These are phyloP conservation scores for Neltuma alba DNA, from an alignment of 306 rosid species.

Conservation along the genomic window DNA sequence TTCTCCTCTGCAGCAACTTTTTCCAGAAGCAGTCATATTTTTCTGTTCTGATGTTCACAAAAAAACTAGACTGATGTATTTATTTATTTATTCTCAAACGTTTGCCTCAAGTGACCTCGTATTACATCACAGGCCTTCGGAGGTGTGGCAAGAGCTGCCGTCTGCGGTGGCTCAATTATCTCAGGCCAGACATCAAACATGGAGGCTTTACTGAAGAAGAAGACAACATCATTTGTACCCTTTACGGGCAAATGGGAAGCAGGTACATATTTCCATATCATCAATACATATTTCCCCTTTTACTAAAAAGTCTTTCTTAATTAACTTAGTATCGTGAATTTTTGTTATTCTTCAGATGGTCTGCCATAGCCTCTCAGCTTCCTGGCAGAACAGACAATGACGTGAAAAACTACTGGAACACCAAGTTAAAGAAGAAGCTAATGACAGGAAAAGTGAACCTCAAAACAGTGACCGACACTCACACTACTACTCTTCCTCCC, in stretches of 20 bases:
- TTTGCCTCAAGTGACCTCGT: background rate
- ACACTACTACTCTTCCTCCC: constrained; percentile 26
- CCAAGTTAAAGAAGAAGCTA: constrained; percentile 76
- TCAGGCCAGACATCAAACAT: constrained; percentile 86
- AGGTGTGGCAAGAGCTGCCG: constrained; percentile 96
- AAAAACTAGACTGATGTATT: background rate
- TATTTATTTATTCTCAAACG: background rate
- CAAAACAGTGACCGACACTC: constrained; percentile 23
- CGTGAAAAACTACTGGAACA: constrained; percentile 91
- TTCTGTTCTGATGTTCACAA: background rate
- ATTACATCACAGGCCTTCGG: constrained; percentile 55
- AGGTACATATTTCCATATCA: constrained; percentile 45
- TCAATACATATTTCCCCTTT: background rate
- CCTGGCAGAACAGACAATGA: constrained; percentile 92
- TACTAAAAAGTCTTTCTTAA: background rate
- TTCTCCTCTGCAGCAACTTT: constrained; percentile 6
- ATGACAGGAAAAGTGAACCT: constrained; percentile 48
- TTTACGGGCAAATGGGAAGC: constrained; percentile 78
- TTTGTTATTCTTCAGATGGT: constrained; percentile 63
- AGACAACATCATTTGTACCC: constrained; percentile 63
- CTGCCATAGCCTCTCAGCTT: constrained; percentile 73
- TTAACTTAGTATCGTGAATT: background rate
- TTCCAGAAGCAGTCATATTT: background rate
- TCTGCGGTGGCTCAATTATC: constrained; percentile 85
- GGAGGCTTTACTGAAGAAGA: constrained; percentile 89